Conservation (phyloP, 2,329 filamentous ascomycete species). For the Hypoxylon sp. region DNA sequence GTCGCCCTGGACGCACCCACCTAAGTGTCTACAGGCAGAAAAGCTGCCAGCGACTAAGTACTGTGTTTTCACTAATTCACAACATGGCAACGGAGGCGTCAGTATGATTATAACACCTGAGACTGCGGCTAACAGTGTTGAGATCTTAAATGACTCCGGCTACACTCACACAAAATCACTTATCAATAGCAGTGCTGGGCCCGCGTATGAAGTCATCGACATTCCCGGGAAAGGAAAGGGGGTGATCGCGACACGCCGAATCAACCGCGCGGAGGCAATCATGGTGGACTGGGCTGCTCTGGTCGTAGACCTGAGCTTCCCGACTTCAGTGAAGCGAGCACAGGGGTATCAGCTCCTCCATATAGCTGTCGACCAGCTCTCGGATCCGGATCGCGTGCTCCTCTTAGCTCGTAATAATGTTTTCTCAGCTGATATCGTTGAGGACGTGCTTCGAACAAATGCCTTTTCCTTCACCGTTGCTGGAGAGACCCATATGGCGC, state of each 20-base stretch:
- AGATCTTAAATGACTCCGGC: slow-evolving; percentile 51
- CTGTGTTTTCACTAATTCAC: slow-evolving; percentile 50
- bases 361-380: slow-evolving; percentile 51
- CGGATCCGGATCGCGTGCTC: slow-evolving; percentile 50
- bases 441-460: slow-evolving; percentile 57
- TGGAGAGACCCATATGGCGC: slow-evolving; percentile 47
- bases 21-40: slow-evolving; percentile 41
- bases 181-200: slow-evolving; percentile 6
- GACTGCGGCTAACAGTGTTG: slow-evolving; percentile 51
- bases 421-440: slow-evolving; percentile 50
- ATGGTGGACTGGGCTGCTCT: slow-evolving; percentile 56
- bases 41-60: slow-evolving; percentile 40
- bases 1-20: slow-evolving; percentile 50
- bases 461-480: slow-evolving; percentile 53
- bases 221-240: slow-evolving; percentile 55
- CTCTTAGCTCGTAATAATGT: slow-evolving; percentile 51
- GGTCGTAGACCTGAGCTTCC: slow-evolving; percentile 53
- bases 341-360: slow-evolving; percentile 54
- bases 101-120: slow-evolving; percentile 57
- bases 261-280: slow-evolving; percentile 55
- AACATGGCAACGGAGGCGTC: slow-evolving; percentile 52
- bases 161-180: slow-evolving; percentile 32
- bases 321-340: slow-evolving; percentile 48
- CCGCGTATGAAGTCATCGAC: slow-evolving; percentile 51
- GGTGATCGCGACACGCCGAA: slow-evolving; percentile 54